Percentiles rank a stretch among this genome's conserved stretches.
Evolutionary conservation across 106 monocot species (phyloP).

Genomic region (Dendrobium officinale): DNA sequence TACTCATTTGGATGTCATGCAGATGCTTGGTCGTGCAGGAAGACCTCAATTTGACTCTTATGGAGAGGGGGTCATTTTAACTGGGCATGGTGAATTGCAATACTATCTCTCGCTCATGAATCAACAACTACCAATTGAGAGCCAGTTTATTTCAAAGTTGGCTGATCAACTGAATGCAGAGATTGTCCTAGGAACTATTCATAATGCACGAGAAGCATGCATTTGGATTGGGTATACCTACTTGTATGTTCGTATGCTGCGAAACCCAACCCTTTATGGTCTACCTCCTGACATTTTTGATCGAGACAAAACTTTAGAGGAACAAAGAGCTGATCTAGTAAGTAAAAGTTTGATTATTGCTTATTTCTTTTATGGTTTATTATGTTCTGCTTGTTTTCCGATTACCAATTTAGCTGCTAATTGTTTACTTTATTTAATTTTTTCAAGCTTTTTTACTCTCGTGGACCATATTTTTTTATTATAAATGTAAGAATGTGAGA

Average conservation of each 20-base stretch:
- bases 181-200: conserved; percentile 96
- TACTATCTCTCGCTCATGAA: conserved; percentile 95
- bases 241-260: conserved; percentile 81
- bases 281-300: conserved; percentile 67
- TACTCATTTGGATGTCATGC: conserved; percentile 95
- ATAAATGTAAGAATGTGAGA: background rate
- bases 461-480: background rate
- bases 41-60: conserved; percentile 93
- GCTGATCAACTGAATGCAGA: conserved; percentile 99
- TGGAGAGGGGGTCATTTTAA: conserved; percentile 94
- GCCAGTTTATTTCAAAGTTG: conserved; percentile 88
- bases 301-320: conserved; percentile 75
- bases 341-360: conserved; percentile 5
- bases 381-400: background rate
- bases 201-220: conserved; percentile 95
- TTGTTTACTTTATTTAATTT: background rate
- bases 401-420: background rate
- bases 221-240: conserved; percentile 96
- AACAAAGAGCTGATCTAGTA: conserved; percentile 94
- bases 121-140: conserved; percentile 97
- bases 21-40: conserved; percentile 99
- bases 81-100: conserved; percentile 84
- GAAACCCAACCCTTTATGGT: conserved; percentile 94
- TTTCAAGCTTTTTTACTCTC: background rate
- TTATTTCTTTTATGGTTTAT: background rate